phyloP scores from a whole-genome alignment of 2,329 filamentous ascomycete species.

The Aspergillus nomiae region DNA sequence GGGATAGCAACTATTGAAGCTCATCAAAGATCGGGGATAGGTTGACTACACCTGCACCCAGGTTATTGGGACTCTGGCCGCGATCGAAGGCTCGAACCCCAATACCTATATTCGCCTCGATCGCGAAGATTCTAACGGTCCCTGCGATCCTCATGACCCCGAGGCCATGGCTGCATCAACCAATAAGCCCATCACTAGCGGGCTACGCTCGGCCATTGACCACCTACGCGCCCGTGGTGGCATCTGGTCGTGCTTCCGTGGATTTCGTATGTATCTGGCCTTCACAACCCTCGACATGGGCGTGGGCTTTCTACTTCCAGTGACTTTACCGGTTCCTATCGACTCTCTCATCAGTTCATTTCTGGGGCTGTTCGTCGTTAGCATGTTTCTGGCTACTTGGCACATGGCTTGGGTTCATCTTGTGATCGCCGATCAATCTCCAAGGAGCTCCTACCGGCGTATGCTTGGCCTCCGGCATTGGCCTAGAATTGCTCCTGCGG shows the following conservation, averaged over 20 bases:
- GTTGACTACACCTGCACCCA: slow-evolving; percentile 61
- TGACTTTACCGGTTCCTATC: background rate
- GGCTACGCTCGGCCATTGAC: slow-evolving; percentile 58
- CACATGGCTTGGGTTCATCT: slow-evolving; percentile 82
- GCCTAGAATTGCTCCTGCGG: slow-evolving; percentile 70
- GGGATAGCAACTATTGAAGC: background rate
- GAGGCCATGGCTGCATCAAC: slow-evolving; percentile 5
- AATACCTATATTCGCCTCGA: slow-evolving; percentile 56
- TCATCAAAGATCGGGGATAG: slow-evolving; percentile 23
- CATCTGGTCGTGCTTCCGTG: slow-evolving; percentile 68
- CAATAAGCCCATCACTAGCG: slow-evolving; percentile 62
- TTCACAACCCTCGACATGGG: slow-evolving; percentile 47
- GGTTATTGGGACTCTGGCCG: slow-evolving; percentile 63
- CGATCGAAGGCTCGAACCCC: slow-evolving; percentile 63
- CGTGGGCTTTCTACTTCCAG: slow-evolving; percentile 20
- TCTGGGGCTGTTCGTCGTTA: slow-evolving; percentile 52
- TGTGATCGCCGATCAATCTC: slow-evolving; percentile 71
- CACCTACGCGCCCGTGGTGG: slow-evolving; percentile 68
- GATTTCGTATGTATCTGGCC: slow-evolving; percentile 56
- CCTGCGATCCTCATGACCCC: background rate
- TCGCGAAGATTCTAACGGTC: slow-evolving; percentile 27
- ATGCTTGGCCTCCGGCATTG: slow-evolving; percentile 68
- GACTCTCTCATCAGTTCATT: slow-evolving; percentile 25
- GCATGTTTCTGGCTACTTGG: slow-evolving; percentile 65
- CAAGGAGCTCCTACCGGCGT: slow-evolving; percentile 67